phyloP scores from a whole-genome alignment of 179 eudicot species.

The Corrigiola litoralis region DNA sequence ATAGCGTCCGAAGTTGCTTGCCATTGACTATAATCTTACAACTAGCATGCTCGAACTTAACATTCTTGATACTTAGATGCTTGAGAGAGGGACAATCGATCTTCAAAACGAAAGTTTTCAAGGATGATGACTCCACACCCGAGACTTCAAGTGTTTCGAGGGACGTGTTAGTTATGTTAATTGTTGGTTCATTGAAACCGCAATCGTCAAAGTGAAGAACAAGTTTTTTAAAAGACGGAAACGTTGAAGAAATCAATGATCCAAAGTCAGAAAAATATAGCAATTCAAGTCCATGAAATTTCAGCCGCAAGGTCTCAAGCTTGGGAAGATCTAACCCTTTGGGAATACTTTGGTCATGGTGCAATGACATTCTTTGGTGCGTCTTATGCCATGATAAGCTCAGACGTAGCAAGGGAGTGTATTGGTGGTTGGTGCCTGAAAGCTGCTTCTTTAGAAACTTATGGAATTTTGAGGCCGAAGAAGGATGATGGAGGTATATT shows the following conservation, averaged over 20 bases:
- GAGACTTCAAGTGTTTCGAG: neutral
- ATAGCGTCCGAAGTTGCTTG: neutral
- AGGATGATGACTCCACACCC: neutral
- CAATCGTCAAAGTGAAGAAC: neutral
- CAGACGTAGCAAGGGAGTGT: neutral
- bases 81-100: neutral
- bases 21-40: neutral
- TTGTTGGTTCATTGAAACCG: neutral
- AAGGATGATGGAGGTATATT: neutral
- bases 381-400: conserved; percentile 10
- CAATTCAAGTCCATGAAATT: neutral
- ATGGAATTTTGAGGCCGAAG: neutral
- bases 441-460: neutral
- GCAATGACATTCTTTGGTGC: neutral
- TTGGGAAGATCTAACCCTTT: neutral
- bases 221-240: neutral
- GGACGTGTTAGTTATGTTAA: neutral
- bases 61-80: neutral
- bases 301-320: neutral
- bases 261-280: neutral
- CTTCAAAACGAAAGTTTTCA: neutral
- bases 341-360: neutral
- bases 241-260: neutral
- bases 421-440: neutral
- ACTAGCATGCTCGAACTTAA: neutral